phyloP scores from a whole-genome alignment of 108 stramenopile species.

The Skeletonema marinoi region DNA sequence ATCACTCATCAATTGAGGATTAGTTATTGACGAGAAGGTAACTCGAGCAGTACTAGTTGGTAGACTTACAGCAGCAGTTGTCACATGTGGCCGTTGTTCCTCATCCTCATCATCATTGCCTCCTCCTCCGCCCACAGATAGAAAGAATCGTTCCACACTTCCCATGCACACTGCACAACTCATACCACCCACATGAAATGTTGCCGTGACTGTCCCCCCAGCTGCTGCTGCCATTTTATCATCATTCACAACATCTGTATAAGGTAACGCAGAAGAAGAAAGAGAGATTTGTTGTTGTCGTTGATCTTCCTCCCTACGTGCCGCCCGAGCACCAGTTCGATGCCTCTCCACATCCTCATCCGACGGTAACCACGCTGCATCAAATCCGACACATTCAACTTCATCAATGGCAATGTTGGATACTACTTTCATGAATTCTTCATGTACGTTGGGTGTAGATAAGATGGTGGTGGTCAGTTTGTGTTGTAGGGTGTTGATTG shows the following conservation, averaged over 20 bases:
- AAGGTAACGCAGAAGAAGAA: neutral
- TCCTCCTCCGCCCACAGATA: slow-evolving; percentile 14
- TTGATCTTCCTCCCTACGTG: slow-evolving; percentile 3
- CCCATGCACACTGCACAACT: slow-evolving; percentile 74
- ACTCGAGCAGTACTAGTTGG: slow-evolving; percentile 55
- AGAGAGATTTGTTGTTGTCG: neutral
- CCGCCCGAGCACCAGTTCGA: neutral
- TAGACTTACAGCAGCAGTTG: slow-evolving; percentile 49
- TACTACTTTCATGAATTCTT: neutral
- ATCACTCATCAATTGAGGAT: neutral
- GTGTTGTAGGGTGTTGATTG: slow-evolving; percentile 9
- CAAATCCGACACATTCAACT: slow-evolving; percentile 68
- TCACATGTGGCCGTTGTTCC: slow-evolving; percentile 23
- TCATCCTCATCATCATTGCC: neutral
- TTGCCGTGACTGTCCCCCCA: slow-evolving; percentile 15
- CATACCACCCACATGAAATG: slow-evolving; percentile 67
- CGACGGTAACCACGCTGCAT: slow-evolving; percentile 40
- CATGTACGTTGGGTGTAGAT: neutral
- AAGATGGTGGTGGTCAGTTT: neutral
- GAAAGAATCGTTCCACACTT: slow-evolving; percentile 56
- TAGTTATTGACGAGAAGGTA: slow-evolving; percentile 11
- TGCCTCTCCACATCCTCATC: slow-evolving; percentile 33
- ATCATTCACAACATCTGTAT: neutral
- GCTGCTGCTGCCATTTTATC: neutral
- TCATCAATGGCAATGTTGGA: slow-evolving; percentile 46